Evolutionary conservation across 805 yeast genomes (phyloP).

Genomic region (Wickerhamomyces canadensis): DNA sequence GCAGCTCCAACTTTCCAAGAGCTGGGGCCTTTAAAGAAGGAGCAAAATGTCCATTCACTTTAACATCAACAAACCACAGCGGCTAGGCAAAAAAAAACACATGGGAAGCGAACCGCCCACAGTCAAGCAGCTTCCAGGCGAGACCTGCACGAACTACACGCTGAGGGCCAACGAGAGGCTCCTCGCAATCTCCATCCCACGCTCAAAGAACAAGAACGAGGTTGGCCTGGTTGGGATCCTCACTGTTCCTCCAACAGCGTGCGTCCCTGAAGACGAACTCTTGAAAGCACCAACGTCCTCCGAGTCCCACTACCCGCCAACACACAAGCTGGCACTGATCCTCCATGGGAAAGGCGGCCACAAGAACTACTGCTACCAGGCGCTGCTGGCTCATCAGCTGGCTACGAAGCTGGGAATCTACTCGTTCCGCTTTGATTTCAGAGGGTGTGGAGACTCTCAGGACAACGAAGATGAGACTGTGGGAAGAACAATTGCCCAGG

Average conservation of each 20-base stretch:
- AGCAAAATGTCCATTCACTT: too few species aligned
- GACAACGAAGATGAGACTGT: slow-evolving; percentile 23
- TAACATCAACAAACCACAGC: not conserved
- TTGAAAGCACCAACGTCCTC: slow-evolving; percentile 5
- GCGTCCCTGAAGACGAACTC: slow-evolving; percentile 16
- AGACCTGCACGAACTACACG: slow-evolving; percentile 18
- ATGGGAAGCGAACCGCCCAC: slow-evolving; percentile 1
- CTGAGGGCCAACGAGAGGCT: slow-evolving; percentile 22
- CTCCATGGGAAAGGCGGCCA: slow-evolving; percentile 89
- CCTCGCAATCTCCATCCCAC: slow-evolving; percentile 20
- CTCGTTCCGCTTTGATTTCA: slow-evolving; percentile 74
- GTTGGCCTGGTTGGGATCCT: slow-evolving; percentile 33
- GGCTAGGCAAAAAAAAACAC: too few species aligned
- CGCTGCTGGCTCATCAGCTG: slow-evolving; percentile 51
- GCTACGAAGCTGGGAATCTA: slow-evolving; percentile 55
- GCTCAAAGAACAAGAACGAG: slow-evolving; percentile 17
- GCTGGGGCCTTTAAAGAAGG: too few species aligned
- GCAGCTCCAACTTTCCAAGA: too few species aligned
- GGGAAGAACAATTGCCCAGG: slow-evolving; percentile 61
- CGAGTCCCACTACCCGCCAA: slow-evolving; percentile 27
- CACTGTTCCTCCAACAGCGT: slow-evolving; percentile 27
- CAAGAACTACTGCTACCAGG: slow-evolving; percentile 71
- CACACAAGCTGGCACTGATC: slow-evolving; percentile 51
- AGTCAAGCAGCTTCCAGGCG: slow-evolving; percentile 13
- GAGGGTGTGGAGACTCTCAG: slow-evolving; percentile 79